Conservation (phyloP, 108 stramenopile genomes). For the Skeletonema tropicum region DNA sequence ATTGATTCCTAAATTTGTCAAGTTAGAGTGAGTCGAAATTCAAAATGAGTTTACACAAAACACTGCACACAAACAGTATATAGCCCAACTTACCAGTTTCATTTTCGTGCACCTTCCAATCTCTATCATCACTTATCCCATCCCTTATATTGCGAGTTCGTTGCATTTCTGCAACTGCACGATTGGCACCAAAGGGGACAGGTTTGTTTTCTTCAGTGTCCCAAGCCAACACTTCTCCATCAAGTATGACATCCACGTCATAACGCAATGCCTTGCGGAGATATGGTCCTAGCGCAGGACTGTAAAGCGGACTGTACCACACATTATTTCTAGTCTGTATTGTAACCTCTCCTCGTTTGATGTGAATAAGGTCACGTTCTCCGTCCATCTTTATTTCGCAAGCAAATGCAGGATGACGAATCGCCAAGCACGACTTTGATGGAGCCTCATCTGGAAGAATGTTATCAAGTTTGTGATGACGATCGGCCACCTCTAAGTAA, state of each 20-base stretch:
- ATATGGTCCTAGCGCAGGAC: constrained; percentile 77
- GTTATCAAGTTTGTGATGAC: constrained; percentile 50
- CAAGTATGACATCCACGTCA: constrained; percentile 79
- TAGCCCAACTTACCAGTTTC: too few species aligned
- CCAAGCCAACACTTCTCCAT: constrained; percentile 86
- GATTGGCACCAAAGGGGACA: constrained; percentile 81
- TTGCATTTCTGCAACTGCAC: constrained; percentile 69
- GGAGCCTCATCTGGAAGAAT: constrained; percentile 29
- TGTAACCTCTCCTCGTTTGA: constrained; percentile 61
- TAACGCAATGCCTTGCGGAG: constrained; percentile 69
- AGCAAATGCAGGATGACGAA: constrained; percentile 76
- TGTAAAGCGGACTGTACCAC: constrained; percentile 68
- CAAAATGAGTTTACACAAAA: too few species aligned
- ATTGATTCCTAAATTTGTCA: too few species aligned
- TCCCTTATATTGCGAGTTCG: constrained; percentile 49
- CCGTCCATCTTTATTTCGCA: constrained; percentile 89
- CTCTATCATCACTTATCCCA: constrained; percentile 68
- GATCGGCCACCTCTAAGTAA: constrained; percentile 47
- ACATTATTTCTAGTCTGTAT: constrained; percentile 51
- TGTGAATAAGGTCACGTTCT: constrained; percentile 77
- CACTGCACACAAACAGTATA: too few species aligned
- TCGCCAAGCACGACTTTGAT: constrained; percentile 48
- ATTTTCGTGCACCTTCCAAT: constrained; percentile 61
- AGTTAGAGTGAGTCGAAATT: too few species aligned
- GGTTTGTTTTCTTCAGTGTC: constrained; percentile 58